Percentiles rank a stretch among this genome's conserved stretches.
Conservation (phyloP, 2,329 filamentous ascomycete species). For the Thelonectria rubi region DNA sequence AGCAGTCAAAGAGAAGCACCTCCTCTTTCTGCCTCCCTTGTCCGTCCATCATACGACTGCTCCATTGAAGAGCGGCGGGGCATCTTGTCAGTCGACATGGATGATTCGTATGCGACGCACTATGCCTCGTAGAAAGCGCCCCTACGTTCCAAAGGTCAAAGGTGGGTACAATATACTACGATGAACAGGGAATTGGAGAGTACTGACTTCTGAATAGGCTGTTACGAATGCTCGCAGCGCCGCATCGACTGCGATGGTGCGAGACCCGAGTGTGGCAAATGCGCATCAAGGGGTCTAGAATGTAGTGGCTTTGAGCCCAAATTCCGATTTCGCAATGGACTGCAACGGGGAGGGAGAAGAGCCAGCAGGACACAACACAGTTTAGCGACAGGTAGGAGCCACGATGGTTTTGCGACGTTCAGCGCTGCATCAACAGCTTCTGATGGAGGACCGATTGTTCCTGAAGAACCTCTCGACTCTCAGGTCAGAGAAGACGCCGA, state of each 20-base stretch:
- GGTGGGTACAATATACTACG: background rate
- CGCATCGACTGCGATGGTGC: constrained; percentile 21
- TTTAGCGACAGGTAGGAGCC: background rate
- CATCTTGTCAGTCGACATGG: background rate
- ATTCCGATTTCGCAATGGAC: constrained; percentile 19
- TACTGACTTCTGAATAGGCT: constrained; percentile 2
- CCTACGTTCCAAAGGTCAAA: constrained; percentile 21
- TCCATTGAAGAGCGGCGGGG: background rate
- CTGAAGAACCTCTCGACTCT: no score
- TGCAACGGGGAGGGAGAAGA: background rate
- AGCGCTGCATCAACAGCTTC: no score
- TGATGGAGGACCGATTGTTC: no score
- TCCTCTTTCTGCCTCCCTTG: background rate
- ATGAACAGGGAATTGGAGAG: background rate
- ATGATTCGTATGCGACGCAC: background rate
- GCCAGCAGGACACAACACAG: background rate
- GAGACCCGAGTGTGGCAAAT: constrained; percentile 11
- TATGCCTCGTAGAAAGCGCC: constrained; percentile 23
- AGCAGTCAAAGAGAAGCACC: background rate
- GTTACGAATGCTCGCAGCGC: constrained; percentile 20
- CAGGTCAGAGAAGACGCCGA: background rate
- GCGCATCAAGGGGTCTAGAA: constrained; percentile 8
- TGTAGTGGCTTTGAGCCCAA: constrained; percentile 18
- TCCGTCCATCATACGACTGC: background rate
- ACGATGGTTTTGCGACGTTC: background rate